Conservation (phyloP, 2,329 filamentous ascomycete genomes). For the Monilinia laxa region DNA sequence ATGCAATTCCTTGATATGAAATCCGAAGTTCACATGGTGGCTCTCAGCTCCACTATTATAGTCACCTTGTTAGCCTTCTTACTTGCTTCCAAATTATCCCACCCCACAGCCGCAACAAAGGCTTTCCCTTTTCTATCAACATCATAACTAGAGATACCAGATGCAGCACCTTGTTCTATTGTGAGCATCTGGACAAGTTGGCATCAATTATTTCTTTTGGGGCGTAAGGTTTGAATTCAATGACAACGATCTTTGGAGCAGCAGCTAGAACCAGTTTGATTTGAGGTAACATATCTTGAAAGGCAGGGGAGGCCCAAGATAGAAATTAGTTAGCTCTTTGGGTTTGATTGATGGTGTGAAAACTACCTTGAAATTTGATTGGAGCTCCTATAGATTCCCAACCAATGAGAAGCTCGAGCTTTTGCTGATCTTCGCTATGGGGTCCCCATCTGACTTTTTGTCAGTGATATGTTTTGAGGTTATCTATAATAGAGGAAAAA, state of each 20-base stretch:
- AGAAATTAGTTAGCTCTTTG: not conserved
- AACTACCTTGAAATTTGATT: constrained; percentile 28
- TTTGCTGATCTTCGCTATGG: constrained; percentile 28
- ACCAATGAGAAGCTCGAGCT: constrained; percentile 37
- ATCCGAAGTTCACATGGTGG: constrained; percentile 9
- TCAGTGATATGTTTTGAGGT: not conserved
- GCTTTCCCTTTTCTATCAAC: constrained; percentile 7
- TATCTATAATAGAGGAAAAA: no score
- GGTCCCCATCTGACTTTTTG: constrained; percentile 35
- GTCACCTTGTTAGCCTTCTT: not conserved
- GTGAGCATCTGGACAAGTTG: constrained; percentile 44
- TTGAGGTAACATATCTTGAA: constrained; percentile 23
- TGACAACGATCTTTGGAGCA: constrained; percentile 31
- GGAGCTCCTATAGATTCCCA: constrained; percentile 34
- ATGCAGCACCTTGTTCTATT: constrained; percentile 45
- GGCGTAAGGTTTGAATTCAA: constrained; percentile 37
- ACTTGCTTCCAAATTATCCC: constrained; percentile 8
- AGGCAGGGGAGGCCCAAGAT: not conserved
- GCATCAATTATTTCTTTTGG: constrained; percentile 38
- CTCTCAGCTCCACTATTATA: not conserved
- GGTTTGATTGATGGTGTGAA: not conserved
- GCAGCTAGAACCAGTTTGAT: constrained; percentile 33
- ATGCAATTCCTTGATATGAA: not conserved
- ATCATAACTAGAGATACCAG: constrained; percentile 27
- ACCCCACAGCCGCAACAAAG: constrained; percentile 3